These are phyloP conservation scores for Neocallimastix lanati DNA, from an alignment of 192 early-diverging fungal genomes.

Conservation along the genomic window DNA sequence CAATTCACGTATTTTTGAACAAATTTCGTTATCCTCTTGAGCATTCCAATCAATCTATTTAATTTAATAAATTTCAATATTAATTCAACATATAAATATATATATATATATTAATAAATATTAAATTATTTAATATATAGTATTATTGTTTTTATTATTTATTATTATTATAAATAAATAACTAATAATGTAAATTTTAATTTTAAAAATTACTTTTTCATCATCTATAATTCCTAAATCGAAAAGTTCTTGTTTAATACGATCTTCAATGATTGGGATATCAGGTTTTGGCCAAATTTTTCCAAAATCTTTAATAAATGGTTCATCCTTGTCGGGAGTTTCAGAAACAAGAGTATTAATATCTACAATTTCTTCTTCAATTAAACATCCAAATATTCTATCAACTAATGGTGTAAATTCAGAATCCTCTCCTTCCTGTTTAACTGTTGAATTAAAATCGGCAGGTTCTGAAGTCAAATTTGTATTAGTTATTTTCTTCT, in stretches of 20 bases:
- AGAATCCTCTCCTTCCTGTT: background rate
- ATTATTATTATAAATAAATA: too few species aligned
- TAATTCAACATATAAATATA: background rate
- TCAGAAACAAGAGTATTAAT: background rate
- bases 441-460: background rate
- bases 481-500: conserved; percentile 29
- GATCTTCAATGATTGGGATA: conserved; percentile 30
- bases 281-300: background rate
- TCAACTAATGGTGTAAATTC: background rate
- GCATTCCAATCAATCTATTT: conserved; percentile 40
- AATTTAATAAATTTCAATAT: background rate
- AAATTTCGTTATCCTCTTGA: conserved; percentile 55
- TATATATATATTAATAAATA: background rate
- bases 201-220: conserved; percentile 54
- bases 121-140: too few species aligned
- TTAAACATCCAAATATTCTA: background rate
- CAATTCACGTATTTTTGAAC: conserved; percentile 37
- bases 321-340: background rate
- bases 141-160: too few species aligned
- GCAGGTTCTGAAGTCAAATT: conserved; percentile 5
- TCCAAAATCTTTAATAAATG: background rate
- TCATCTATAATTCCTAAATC: conserved; percentile 66
- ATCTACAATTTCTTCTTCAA: background rate
- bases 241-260: conserved; percentile 60
- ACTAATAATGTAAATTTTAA: too few species aligned